A percentile compares a stretch with the other conserved stretches of the same genome.
phyloP scores from a whole-genome alignment of 1,284 basidiomycete genomes.

The Irpex lacteus region DNA sequence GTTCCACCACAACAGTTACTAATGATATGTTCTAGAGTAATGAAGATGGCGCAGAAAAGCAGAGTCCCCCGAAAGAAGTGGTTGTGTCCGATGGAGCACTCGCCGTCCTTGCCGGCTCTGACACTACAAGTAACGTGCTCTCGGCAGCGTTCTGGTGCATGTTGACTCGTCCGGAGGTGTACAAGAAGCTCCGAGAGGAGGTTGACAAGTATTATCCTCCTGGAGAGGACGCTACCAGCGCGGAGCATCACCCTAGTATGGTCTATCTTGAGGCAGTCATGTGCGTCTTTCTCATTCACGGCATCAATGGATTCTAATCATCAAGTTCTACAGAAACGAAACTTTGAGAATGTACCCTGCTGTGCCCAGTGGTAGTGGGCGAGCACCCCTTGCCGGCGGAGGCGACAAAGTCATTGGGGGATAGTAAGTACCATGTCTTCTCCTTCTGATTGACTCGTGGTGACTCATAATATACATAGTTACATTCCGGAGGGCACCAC shows the following conservation, averaged over 20 bases:
- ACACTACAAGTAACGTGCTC: conserved; percentile 24
- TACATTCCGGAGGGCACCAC: conserved; percentile 6
- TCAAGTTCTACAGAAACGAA: conserved; percentile 18
- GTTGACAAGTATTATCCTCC: conserved; percentile 24
- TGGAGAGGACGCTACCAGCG: conserved; percentile 23
- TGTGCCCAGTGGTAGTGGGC: conserved; percentile 16
- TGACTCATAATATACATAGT: neutral
- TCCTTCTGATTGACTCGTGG: neutral
- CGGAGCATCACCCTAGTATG: conserved; percentile 20
- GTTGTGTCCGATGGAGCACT: conserved; percentile 21
- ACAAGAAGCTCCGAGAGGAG: conserved; percentile 22
- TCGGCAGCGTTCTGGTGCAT: conserved; percentile 19
- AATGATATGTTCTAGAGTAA: conserved; percentile 16
- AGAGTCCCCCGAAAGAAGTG: conserved; percentile 15
- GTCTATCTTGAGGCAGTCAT: conserved; percentile 28
- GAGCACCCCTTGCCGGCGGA: neutral
- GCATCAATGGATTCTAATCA: no score
- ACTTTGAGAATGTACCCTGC: conserved; percentile 19
- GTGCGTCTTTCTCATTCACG: conserved; percentile 13
- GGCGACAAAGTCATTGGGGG: neutral
- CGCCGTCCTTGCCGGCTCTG: conserved; percentile 27
- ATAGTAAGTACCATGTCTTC: neutral
- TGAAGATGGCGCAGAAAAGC: conserved; percentile 20
- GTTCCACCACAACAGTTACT: neutral
- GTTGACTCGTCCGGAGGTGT: conserved; percentile 19